These are phyloP conservation scores for Effrenium voratum DNA, from an alignment of 73 alveolate species.

Conservation along the genomic window DNA sequence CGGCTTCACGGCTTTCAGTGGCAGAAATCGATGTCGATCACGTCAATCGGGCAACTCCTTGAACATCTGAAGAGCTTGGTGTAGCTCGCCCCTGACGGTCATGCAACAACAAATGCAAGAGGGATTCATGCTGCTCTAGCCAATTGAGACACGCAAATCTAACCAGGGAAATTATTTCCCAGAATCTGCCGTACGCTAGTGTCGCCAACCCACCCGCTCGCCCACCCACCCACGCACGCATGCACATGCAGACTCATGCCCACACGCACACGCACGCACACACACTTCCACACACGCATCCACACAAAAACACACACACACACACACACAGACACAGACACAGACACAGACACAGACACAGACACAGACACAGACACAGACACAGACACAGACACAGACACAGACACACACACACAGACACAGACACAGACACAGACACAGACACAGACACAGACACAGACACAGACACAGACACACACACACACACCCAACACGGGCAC, in stretches of 20 bases:
- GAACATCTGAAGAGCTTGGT: neutral
- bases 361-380: slow-evolving; percentile 4
- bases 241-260: no score
- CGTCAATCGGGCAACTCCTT: neutral
- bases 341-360: slow-evolving; percentile 4
- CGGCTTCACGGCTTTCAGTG: neutral
- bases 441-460: neutral
- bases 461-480: neutral
- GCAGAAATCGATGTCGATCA: no score
- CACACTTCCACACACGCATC: no score
- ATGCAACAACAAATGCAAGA: no score
- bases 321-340: neutral
- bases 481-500: no score
- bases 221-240: no score
- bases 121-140: no score
- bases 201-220: no score
- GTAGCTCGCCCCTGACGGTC: slow-evolving; percentile 18
- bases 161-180: no score
- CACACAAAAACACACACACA: no score
- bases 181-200: no score
- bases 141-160: no score
- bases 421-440: neutral
- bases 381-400: slow-evolving; percentile 4
- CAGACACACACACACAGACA: neutral
- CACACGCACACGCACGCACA: neutral